Percentiles rank a stretch among this genome's conserved stretches.
Conservation (phyloP, 2,329 filamentous ascomycete species). For the Aureobasidium vineae region DNA sequence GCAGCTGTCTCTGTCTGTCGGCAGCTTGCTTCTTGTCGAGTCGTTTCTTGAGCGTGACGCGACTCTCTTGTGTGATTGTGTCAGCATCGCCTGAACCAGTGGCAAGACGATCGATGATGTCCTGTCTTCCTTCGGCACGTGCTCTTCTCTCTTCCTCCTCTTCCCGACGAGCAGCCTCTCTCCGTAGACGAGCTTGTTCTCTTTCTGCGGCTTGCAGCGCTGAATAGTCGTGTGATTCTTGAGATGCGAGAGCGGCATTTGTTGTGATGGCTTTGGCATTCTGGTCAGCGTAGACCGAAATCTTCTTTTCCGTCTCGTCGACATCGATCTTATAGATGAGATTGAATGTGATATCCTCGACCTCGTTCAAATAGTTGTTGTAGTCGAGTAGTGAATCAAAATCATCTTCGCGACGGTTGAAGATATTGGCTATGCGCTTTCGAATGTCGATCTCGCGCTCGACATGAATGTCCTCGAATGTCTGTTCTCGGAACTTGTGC, state of each 20-base stretch:
- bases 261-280: constrained; percentile 60
- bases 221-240: constrained; percentile 50
- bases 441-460: constrained; percentile 92
- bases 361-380: constrained; percentile 92
- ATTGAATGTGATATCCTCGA: constrained; percentile 88
- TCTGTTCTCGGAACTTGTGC: constrained; percentile 79
- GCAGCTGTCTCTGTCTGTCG: constrained; percentile 43
- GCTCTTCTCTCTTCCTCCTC: constrained; percentile 68
- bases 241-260: constrained; percentile 50
- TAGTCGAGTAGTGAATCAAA: constrained; percentile 80
- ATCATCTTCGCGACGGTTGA: constrained; percentile 87
- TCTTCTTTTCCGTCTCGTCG: constrained; percentile 58
- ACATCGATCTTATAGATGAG: constrained; percentile 70
- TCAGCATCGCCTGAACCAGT: constrained; percentile 62
- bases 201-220: constrained; percentile 58
- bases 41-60: constrained; percentile 70
- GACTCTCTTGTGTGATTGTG: constrained; percentile 53
- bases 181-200: constrained; percentile 62
- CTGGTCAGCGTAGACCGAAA: constrained; percentile 69
- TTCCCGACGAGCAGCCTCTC: constrained; percentile 63
- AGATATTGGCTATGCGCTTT: constrained; percentile 67
- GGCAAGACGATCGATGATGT: constrained; percentile 68
- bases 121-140: constrained; percentile 62
- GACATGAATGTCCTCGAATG: constrained; percentile 79
- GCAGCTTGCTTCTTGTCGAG: constrained; percentile 58